Base-by-base conservation (phyloP, 345 rosid genomes). In the Draba incana region DNA sequence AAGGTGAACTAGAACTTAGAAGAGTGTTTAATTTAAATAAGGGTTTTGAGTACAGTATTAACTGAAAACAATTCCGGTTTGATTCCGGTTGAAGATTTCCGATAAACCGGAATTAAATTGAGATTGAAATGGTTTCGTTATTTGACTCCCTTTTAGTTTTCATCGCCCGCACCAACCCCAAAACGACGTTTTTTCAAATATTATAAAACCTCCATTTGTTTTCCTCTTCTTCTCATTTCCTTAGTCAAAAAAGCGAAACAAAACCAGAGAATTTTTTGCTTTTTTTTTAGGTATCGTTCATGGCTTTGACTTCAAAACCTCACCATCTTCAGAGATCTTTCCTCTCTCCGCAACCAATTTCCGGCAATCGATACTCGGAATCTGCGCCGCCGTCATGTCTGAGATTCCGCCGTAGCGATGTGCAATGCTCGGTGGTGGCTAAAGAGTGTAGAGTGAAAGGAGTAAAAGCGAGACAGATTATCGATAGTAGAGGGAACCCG, bases 401-500 rank as follows among this genome's bases (percentile, higher is more conserved):
- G 1, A 85, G 78, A 12, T 64, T 66, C 63, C 82, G 86, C 4
- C 74, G 80, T 27, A 44, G 72, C 25, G 66, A 71, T 6, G 80
- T 88, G 64, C 81, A 80, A 64, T 84, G 85, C 85, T 86, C 91
- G 14, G 83, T 62, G 61, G 75, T 83, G 15, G 71, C 83, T 28
- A 78, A 83, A 33, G 90, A 82, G 66, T 75, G 81, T 73, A 84
- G 77, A 77, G 86, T 91, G 64, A 91, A 86, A 79, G 83, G 86
- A 3, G 79, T 89, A 70, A 91, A 85, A 71, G 98, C 99, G 31
- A 86, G 99, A 67, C 99, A 94, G 90, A 94, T 94, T 79, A 85
- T 94, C 3, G 99, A 94, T 81, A 94, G 99, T 78, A 78, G 99
- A 60, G 99, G 99, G 4, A 94, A 94, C 76, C 98, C 99, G 0